Percentiles rank a stretch among this genome's conserved stretches.
Evolutionary conservation across 2,329 filamentous ascomycete genomes (phyloP).

Genomic region (Seiridium cupressi): DNA sequence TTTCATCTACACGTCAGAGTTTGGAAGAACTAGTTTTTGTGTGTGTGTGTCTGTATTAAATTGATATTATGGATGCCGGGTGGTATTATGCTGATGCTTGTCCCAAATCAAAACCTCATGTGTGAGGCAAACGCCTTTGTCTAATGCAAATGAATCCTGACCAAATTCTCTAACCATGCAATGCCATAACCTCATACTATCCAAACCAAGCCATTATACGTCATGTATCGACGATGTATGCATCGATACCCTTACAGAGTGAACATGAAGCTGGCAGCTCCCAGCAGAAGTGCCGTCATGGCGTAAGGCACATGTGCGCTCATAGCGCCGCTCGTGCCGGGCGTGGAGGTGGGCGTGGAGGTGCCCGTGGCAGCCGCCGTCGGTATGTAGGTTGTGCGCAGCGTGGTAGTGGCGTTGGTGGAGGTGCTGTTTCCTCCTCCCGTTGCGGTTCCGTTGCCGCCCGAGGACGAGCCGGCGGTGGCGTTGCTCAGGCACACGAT

Average conservation of each 20-base stretch:
- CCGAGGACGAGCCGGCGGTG: neutral
- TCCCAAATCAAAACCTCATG: neutral
- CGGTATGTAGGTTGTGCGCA: neutral
- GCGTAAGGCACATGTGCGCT: neutral
- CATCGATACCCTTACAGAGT: neutral
- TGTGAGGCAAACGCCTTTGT: neutral
- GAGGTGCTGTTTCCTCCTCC: neutral
- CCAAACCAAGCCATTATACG: neutral
- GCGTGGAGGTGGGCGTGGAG: neutral
- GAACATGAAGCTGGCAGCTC: neutral
- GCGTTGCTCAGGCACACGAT: slow-evolving; percentile 14
- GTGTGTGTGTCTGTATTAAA: too few species aligned
- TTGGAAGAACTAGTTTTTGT: too few species aligned
- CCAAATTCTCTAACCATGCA: neutral
- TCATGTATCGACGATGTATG: neutral
- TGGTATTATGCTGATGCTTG: neutral
- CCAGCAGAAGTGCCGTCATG: neutral
- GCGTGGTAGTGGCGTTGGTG: neutral
- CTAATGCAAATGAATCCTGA: neutral
- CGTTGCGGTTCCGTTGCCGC: neutral
- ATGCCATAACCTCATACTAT: neutral
- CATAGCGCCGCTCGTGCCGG: neutral
- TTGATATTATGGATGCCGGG: too few species aligned
- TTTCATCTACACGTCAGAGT: too few species aligned
- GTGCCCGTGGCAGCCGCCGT: neutral